Conservation (phyloP, 2,329 filamentous ascomycete genomes). For the Scytalidium lignicola region DNA sequence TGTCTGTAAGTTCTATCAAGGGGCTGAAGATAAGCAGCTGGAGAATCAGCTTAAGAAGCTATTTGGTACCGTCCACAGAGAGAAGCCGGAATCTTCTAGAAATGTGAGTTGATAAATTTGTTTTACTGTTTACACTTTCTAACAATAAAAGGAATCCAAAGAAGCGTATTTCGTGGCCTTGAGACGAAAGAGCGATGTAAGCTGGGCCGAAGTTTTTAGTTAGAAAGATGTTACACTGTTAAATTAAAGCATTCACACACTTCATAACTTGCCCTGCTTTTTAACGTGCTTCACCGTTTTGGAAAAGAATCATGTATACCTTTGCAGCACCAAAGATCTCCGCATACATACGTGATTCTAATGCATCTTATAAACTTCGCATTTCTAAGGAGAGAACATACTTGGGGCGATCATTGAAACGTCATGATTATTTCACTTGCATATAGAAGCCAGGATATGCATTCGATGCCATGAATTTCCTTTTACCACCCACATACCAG, state of each 20-base stretch:
- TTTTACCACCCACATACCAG: background rate
- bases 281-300: too few relatives aligned
- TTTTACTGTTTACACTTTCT: conserved; percentile 6
- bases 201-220: conserved; percentile 39
- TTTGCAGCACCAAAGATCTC: too few relatives aligned
- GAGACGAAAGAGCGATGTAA: conserved; percentile 52
- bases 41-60: conserved; percentile 69
- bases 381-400: too few relatives aligned
- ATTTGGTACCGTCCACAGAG: conserved; percentile 74
- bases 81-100: conserved; percentile 89
- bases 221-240: conserved; percentile 13
- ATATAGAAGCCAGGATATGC: too few relatives aligned
- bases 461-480: background rate
- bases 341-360: too few relatives aligned
- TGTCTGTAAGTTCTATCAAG: conserved; percentile 97
- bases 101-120: conserved; percentile 52
- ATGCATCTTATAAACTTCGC: too few relatives aligned
- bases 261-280: too few relatives aligned
- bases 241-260: background rate
- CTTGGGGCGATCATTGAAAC: too few relatives aligned
- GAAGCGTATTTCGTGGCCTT: conserved; percentile 85
- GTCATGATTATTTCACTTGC: too few relatives aligned
- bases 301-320: too few relatives aligned
- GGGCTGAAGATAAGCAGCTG: conserved; percentile 74
- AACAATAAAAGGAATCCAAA: conserved; percentile 60